Evolutionary conservation across 2,329 filamentous ascomycete species (phyloP), one percentile per base, ranked within the genome.

Genomic region (Nectriaceae sp.): DNA sequence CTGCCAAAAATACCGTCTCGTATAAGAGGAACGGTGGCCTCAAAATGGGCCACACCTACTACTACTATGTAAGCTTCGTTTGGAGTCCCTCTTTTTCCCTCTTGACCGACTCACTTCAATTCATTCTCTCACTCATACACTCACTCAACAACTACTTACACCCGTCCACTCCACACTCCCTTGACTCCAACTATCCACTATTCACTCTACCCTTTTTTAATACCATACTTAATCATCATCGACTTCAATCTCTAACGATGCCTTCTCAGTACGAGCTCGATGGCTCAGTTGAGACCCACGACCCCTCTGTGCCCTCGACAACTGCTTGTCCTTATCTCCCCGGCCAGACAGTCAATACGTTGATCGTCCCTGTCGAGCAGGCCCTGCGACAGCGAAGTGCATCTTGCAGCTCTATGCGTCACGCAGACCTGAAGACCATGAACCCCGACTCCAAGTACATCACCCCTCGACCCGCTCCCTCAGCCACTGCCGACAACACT

Each of bases 1-100:
- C n/a, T n/a, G n/a, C 10, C 26, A 36, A 8, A 15, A 10, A 36
- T 11, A n/a, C 8, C 8, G 6, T 18, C 18, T 21, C 37, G 37
- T 39, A 75, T 71, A 58, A 76, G 73, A 82, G 90, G 60, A 82
- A 82, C 58, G 91, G 91, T 49, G 92, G 88, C 44, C 78, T 97
- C 55, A 94, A 88, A 70, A 96, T 96, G 89, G 92, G 92, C 38
- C 84, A 88, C 51, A 94, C 87, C 15, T 97, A 97, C 71, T 97
- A 93, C 80, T 97, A 96, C 76, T 97, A 94, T 72, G 90, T 95
- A 75, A 72, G 88, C 78, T 38, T 40, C 29, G 40, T 20, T 22
- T 36, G 22, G 40, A 42, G 38, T 42, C 19, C 37, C 19, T 26
- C 35, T 21, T 44, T 26, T 50, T 40, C 37, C 39, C 24, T 40